Evolutionary conservation across 345 rosid genomes (phyloP), one percentile per base, ranked within the genome.

Genomic region (Euphorbia pulcherrima): DNA sequence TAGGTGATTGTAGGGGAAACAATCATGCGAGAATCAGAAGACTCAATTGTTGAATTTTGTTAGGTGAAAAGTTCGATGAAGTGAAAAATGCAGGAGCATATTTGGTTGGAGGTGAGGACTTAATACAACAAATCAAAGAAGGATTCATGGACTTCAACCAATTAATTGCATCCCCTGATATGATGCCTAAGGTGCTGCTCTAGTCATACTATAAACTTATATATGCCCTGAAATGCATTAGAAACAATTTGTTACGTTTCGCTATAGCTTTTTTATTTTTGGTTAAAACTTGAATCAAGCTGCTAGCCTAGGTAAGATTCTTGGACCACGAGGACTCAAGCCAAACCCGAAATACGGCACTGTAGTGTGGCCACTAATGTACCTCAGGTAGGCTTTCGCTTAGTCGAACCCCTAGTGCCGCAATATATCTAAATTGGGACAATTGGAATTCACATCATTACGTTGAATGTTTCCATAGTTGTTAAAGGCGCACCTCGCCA

Each of bases 311-410:
- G 99, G 99, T 71, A 94, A 85, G 85, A 88, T 94, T 82, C 85
- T 94, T 50, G 99, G 99, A 77, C 99, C 99, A 23, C 83, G 97
- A 13, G 99, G 99, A 70, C 93, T 94, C 76, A 94, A 91, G 99
- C 99, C 99, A 35, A 94, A 91, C 75, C 99, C 99, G n/a, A 94
- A 94, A 83, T 96, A 96, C 55, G 99, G 97, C 41, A 94, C 99
- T 13, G 97, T 94, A n/a, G n/a, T n/a, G n/a, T n/a, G 71, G 76
- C 97, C 50, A 74, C 92, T 14, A 86, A 91, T 72, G 81, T 91
- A 75, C 92, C 96, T 67, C 97, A 88, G 97, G 97, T 94, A 74
- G 28, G 5, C 50, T 28, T 41, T 41, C 2, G 30, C 18, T 20
- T 61, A n/a, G n/a, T n/a, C n/a, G n/a, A n/a, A n/a, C n/a, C n/a